Percentiles rank a stretch among this genome's conserved stretches.
Evolutionary conservation across 306 rosid genomes (phyloP).

Genomic region (Acacia acuminata): DNA sequence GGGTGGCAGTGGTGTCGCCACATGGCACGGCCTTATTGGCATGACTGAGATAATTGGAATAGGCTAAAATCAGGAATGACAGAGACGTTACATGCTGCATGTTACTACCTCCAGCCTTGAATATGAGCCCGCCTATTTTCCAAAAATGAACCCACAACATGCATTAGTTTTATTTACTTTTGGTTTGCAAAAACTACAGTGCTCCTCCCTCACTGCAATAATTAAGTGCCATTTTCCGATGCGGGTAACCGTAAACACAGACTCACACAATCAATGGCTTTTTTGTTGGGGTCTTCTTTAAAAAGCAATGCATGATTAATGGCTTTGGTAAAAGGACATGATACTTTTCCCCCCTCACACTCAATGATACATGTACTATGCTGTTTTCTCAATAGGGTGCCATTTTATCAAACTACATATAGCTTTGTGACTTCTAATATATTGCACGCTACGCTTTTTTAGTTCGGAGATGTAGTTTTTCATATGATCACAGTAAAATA

Average conservation of each 20-base stretch:
- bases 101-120: constrained; percentile 96
- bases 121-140: constrained; percentile 80
- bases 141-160: background rate
- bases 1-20: constrained; percentile 70
- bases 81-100: constrained; percentile 98
- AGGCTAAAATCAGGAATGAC: constrained; percentile 78
- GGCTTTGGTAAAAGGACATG: constrained; percentile 30
- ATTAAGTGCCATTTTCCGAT: constrained; percentile 29
- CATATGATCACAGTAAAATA: background rate
- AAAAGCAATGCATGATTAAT: constrained; percentile 37
- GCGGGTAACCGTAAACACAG: background rate
- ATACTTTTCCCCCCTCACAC: background rate
- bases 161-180: background rate
- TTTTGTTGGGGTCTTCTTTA: background rate
- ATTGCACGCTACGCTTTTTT: background rate
- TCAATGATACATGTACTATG: background rate
- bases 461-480: background rate
- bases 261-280: constrained; percentile 35
- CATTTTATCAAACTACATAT: background rate
- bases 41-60: constrained; percentile 91
- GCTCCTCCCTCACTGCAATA: background rate
- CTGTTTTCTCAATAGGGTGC: background rate
- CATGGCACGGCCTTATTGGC: constrained; percentile 86
- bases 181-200: background rate
- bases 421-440: background rate